These are phyloP conservation scores for Talaromyces rugulosus DNA, from an alignment of 2,329 filamentous ascomycete genomes.

Conservation along the genomic window DNA sequence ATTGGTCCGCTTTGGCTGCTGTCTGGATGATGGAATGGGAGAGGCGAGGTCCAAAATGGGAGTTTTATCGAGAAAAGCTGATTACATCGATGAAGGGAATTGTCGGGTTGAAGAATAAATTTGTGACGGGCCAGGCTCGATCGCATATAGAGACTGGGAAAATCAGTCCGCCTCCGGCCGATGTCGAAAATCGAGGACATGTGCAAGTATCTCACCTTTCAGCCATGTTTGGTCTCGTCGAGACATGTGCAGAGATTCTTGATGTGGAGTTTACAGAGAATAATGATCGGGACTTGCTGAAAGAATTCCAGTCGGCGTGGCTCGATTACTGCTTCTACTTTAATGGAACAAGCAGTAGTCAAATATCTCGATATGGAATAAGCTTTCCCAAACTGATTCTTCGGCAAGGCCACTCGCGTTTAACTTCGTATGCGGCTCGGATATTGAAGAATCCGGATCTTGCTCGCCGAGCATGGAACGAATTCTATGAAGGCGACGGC, in stretches of 20 bases:
- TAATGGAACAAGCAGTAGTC: slow-evolving; percentile 46
- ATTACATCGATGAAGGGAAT: slow-evolving; percentile 49
- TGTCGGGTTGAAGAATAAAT: slow-evolving; percentile 53
- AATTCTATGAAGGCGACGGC: slow-evolving; percentile 39
- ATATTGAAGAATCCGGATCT: slow-evolving; percentile 44
- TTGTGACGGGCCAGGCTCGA: slow-evolving; percentile 53
- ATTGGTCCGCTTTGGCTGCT: slow-evolving; percentile 55
- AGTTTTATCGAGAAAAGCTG: slow-evolving; percentile 51
- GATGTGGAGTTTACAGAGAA: slow-evolving; percentile 46
- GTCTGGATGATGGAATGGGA: slow-evolving; percentile 60
- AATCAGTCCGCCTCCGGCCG: slow-evolving; percentile 50
- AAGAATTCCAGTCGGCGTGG: slow-evolving; percentile 52
- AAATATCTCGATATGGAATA: slow-evolving; percentile 50
- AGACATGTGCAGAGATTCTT: slow-evolving; percentile 54
- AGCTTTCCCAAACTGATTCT: slow-evolving; percentile 47
- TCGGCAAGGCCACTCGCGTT: slow-evolving; percentile 55
- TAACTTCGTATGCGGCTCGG: slow-evolving; percentile 53
- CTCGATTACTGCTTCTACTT: slow-evolving; percentile 60
- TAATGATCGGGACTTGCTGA: slow-evolving; percentile 21
- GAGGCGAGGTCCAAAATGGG: slow-evolving; percentile 50
- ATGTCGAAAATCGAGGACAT: slow-evolving; percentile 49
- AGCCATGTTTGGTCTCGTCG: slow-evolving; percentile 56
- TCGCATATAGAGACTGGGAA: slow-evolving; percentile 50
- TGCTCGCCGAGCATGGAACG: slow-evolving; percentile 51
- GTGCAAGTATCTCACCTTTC: slow-evolving; percentile 54